phyloP scores from a whole-genome alignment of 2,329 filamentous ascomycete species.

The Penicillium hordei region DNA sequence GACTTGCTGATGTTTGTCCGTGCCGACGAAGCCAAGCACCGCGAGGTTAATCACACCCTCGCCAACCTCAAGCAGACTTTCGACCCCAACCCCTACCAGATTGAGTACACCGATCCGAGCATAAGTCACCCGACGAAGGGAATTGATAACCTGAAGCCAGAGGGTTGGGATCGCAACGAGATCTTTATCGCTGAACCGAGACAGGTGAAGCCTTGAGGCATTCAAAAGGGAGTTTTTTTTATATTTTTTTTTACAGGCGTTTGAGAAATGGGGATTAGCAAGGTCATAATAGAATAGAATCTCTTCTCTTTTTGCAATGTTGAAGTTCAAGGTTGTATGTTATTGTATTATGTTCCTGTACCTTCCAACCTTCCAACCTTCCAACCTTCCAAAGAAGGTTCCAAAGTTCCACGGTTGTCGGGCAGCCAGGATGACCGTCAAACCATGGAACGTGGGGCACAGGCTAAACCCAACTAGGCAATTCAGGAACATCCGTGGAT shows the following conservation, averaged over 20 bases:
- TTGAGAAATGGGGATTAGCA: not conserved
- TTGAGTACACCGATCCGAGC: conserved; percentile 70
- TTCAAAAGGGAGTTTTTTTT: too few relatives aligned
- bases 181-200: conserved; percentile 54
- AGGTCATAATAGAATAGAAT: conserved; percentile 4
- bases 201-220: not conserved
- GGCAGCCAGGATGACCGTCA: not conserved
- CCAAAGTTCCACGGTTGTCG: not conserved
- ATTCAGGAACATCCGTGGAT: conserved; percentile 12
- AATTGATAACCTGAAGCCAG: conserved; percentile 62
- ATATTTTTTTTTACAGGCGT: not conserved
- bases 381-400: not conserved
- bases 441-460: conserved; percentile 25
- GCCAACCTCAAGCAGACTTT: conserved; percentile 80
- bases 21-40: conserved; percentile 84
- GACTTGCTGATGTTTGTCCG: conserved; percentile 86
- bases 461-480: conserved; percentile 26
- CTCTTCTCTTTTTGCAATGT: conserved; percentile 1
- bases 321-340: too few relatives aligned
- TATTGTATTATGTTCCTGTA: not conserved
- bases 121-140: conserved; percentile 70
- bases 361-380: not conserved
- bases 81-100: conserved; percentile 91
- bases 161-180: conserved; percentile 81
- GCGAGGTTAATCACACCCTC: conserved; percentile 94